These are phyloP conservation scores for Fraxinus americana DNA, from an alignment of 257 asterid genomes.

Conservation along the genomic window DNA sequence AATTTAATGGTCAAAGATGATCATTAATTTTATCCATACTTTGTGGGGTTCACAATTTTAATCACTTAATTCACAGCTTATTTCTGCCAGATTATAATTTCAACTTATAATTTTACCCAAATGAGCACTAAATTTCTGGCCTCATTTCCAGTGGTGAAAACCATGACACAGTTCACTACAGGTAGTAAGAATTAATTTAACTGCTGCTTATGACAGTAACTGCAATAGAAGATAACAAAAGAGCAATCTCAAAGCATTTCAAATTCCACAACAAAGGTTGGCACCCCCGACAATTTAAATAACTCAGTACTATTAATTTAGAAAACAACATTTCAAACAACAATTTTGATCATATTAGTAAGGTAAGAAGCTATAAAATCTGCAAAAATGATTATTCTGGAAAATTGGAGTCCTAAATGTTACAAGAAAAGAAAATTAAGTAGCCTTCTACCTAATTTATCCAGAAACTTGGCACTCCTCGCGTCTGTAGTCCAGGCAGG, in stretches of 20 bases:
- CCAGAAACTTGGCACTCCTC: slow-evolving; percentile 36
- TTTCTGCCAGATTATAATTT: too few relatives aligned
- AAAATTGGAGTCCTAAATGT: neutral
- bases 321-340: neutral
- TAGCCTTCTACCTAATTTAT: slow-evolving; percentile 25
- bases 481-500: slow-evolving; percentile 29
- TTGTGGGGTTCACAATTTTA: too few relatives aligned
- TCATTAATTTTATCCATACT: too few relatives aligned
- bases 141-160: too few relatives aligned
- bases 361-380: neutral
- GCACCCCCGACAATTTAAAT: neutral
- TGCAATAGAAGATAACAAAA: neutral
- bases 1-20: too few relatives aligned
- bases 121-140: too few relatives aligned
- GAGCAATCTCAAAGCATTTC: neutral
- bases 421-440: slow-evolving; percentile 18
- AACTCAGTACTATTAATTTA: neutral
- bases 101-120: too few relatives aligned
- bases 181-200: neutral
- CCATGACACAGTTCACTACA: too few relatives aligned
- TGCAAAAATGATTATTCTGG: slow-evolving; percentile 11
- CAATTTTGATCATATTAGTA: neutral
- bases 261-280: neutral
- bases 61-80: too few relatives aligned
- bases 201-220: neutral